Conservation (phyloP, 306 rosid species). For the Hippophae tibetana region DNA sequence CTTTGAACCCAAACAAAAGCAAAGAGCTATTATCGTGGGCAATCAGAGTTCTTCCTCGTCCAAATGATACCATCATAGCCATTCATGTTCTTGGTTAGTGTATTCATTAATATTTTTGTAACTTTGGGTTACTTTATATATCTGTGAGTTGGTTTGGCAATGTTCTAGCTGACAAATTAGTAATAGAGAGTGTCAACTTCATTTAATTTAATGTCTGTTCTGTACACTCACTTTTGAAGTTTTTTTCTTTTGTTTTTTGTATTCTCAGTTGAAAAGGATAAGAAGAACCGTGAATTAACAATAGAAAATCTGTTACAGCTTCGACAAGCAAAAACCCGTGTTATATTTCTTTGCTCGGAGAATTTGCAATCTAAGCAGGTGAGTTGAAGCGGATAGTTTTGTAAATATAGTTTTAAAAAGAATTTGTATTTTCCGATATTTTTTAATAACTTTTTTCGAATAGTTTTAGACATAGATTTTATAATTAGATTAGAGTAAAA, state of each 20-base stretch:
- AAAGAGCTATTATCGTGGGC: conserved; percentile 70
- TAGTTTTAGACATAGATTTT: no score
- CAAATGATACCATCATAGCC: conserved; percentile 67
- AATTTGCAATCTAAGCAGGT: conserved; percentile 83
- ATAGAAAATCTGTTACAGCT: conserved; percentile 45
- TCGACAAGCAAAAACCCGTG: conserved; percentile 74
- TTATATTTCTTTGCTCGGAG: conserved; percentile 89
- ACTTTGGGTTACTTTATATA: not conserved
- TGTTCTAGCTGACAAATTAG: no score
- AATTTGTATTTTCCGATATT: no score
- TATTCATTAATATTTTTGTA: not conserved
- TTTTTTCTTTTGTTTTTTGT: conserved; percentile 1
- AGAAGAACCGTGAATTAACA: conserved; percentile 31
- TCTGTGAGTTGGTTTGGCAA: not conserved
- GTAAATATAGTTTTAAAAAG: not conserved
- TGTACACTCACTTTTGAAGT: not conserved
- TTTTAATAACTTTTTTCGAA: no score
- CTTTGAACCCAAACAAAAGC: conserved; percentile 56
- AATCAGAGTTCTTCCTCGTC: conserved; percentile 58
- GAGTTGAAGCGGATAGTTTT: not conserved
- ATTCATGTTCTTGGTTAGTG: conserved; percentile 76
- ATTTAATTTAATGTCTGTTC: not conserved
- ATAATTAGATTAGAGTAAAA: no score
- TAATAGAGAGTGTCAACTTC: no score
- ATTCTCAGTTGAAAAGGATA: conserved; percentile 37